Evolutionary conservation across 2,329 filamentous ascomycete species (phyloP).

Genomic region (Colletotrichum cuscutae): DNA sequence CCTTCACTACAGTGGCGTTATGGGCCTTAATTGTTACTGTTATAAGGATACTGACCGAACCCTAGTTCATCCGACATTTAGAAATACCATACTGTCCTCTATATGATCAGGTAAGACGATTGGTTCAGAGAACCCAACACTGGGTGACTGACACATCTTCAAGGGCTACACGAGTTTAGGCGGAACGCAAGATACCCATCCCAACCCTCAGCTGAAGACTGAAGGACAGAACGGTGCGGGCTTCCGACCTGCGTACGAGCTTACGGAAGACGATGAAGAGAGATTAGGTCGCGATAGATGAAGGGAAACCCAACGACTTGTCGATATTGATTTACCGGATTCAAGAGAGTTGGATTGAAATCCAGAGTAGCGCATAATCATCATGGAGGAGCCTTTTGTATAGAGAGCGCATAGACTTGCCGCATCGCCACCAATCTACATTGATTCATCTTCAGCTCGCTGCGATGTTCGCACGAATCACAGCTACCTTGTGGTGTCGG

Average conservation of each 20-base stretch:
- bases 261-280: conserved; percentile 81
- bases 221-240: conserved; percentile 44
- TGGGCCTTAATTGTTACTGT: no score
- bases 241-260: conserved; percentile 80
- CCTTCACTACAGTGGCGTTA: not conserved
- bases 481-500: not conserved
- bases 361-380: not conserved
- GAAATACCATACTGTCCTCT: conserved; percentile 85
- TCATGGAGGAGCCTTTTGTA: conserved; percentile 8
- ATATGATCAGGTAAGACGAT: conserved; percentile 71
- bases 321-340: not conserved
- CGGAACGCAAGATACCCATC: conserved; percentile 86
- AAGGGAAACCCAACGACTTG: not conserved
- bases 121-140: fast-evolving
- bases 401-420: conserved; percentile 20
- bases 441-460: not conserved
- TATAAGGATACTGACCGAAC: not conserved
- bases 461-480: not conserved
- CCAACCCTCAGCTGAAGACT: conserved; percentile 78
- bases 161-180: conserved; percentile 91
- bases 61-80: conserved; percentile 81
- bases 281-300: conserved; percentile 76
- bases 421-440: not conserved
- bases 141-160: not conserved
- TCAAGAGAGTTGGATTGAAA: not conserved